These are phyloP conservation scores for Trametes villosa DNA, from an alignment of 768 basidiomycete species.

Conservation along the genomic window DNA sequence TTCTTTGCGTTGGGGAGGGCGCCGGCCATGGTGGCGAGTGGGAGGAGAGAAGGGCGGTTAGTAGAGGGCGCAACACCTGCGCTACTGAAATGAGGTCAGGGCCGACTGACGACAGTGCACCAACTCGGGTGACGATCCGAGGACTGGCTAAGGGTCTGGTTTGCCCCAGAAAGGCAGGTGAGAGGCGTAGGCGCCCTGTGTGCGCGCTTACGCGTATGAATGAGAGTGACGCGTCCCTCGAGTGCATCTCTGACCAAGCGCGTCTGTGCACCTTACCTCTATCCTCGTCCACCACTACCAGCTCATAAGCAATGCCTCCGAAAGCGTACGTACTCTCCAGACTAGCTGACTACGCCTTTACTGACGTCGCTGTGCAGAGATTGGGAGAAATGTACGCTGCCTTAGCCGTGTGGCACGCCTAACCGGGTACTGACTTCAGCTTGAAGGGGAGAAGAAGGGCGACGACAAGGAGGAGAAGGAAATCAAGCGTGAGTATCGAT, in stretches of 20 bases:
- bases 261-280: constrained; percentile 27
- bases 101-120: constrained; percentile 25
- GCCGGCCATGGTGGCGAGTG: constrained; percentile 73
- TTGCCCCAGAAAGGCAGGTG: background rate
- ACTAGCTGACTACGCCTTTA: constrained; percentile 9
- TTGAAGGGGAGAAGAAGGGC: constrained; percentile 77
- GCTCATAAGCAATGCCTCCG: constrained; percentile 71
- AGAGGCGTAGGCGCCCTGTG: background rate
- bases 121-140: constrained; percentile 12
- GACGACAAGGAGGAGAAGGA: constrained; percentile 94
- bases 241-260: constrained; percentile 17
- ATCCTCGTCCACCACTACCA: constrained; percentile 13
- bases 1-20: constrained; percentile 90
- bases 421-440: constrained; percentile 12
- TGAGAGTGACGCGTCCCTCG: constrained; percentile 40
- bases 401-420: background rate
- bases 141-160: constrained; percentile 23
- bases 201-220: constrained; percentile 26
- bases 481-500: constrained; percentile 49
- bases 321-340: constrained; percentile 74
- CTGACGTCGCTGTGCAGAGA: constrained; percentile 55
- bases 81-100: constrained; percentile 6
- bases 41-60: constrained; percentile 7
- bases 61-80: constrained; percentile 11
- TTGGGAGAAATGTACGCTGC: constrained; percentile 93